Evolutionary conservation across 176 grass and related monocot genomes (phyloP).

Genomic region (Puya raimondii): DNA sequence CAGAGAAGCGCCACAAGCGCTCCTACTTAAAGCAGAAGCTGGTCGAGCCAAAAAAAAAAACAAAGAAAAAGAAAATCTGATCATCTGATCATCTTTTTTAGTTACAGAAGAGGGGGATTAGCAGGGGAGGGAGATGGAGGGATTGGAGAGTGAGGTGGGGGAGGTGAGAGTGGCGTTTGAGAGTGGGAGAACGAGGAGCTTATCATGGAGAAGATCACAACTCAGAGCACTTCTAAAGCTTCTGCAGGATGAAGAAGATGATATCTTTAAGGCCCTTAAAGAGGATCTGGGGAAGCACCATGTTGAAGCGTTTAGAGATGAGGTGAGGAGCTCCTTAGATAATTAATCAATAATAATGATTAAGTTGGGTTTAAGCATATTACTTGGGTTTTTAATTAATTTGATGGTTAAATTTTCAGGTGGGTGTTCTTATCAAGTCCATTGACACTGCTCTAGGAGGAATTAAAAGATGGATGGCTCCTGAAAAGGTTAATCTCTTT

Average conservation of each 20-base stretch:
- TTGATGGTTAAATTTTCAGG: conserved; percentile 16
- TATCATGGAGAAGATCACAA: conserved; percentile 64
- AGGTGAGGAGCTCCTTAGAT: conserved; percentile 17
- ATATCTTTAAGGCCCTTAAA: conserved; percentile 49
- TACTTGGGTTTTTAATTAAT: background rate
- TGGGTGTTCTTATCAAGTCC: conserved; percentile 68
- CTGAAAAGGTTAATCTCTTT: conserved; percentile 29
- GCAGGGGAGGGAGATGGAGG: conserved; percentile 12
- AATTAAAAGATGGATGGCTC: conserved; percentile 62
- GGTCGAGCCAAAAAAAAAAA: too few species aligned
- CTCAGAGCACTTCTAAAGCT: conserved; percentile 48
- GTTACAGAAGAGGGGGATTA: background rate
- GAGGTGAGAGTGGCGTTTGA: conserved; percentile 46
- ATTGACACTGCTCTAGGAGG: conserved; percentile 32
- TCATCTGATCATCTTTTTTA: too few species aligned
- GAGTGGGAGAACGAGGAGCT: conserved; percentile 47
- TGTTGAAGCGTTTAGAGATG: conserved; percentile 82
- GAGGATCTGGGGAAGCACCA: conserved; percentile 72
- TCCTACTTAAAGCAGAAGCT: too few species aligned
- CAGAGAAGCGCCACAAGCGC: too few species aligned
- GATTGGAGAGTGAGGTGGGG: conserved; percentile 16
- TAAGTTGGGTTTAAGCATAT: background rate
- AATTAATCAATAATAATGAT: too few species aligned
- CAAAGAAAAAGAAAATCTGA: too few species aligned
- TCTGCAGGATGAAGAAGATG: conserved; percentile 51